phyloP scores from a whole-genome alignment of 306 rosid genomes.

The Glycine latifolia region DNA sequence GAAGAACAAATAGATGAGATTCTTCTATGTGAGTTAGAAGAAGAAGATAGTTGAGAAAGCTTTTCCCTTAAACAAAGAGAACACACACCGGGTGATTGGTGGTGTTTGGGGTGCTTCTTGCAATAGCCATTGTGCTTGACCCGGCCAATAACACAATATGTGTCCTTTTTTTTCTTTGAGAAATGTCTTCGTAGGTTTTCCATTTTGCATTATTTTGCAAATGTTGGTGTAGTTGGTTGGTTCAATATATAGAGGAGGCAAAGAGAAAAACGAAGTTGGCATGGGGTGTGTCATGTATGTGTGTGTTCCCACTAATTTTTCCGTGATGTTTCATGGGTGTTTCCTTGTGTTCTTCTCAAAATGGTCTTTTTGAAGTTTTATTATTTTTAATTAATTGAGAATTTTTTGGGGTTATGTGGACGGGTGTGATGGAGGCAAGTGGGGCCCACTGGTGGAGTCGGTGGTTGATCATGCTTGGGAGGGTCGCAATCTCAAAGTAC shows the following conservation, averaged over 20 bases:
- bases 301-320: conserved; percentile 40
- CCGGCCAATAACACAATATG: conserved; percentile 34
- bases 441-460: conserved; percentile 46
- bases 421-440: conserved; percentile 47
- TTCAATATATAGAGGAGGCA: conserved; percentile 6
- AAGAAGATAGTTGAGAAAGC: conserved; percentile 49
- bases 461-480: conserved; percentile 44
- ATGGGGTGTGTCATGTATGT: not conserved
- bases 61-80: conserved; percentile 71
- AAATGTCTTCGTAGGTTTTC: conserved; percentile 43
- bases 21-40: conserved; percentile 40
- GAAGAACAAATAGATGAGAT: conserved; percentile 1
- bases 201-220: conserved; percentile 42
- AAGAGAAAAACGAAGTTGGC: not conserved
- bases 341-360: conserved; percentile 56
- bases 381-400: conserved; percentile 25
- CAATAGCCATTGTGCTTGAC: conserved; percentile 51
- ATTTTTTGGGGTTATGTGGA: conserved; percentile 27
- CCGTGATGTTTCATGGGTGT: conserved; percentile 49
- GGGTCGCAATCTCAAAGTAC: not conserved
- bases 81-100: conserved; percentile 88
- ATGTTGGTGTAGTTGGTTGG: not conserved
- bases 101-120: conserved; percentile 86
- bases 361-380: conserved; percentile 52
- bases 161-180: conserved; percentile 39